phyloP scores from a whole-genome alignment of 106 monocot species.

The Acorus gramineus region DNA sequence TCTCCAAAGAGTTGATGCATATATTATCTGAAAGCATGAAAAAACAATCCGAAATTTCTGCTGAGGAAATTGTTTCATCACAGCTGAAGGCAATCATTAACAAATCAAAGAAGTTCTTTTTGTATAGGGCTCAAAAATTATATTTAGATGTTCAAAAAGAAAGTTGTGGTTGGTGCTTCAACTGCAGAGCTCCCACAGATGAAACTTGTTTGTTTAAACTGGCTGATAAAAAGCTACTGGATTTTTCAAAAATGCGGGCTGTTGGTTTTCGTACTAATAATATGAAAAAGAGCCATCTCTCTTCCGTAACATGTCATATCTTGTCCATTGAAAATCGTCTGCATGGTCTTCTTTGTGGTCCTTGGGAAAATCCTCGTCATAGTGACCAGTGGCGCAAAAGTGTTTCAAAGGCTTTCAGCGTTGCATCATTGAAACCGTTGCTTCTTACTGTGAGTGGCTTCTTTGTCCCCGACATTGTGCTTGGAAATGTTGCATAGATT shows the following conservation, averaged over 20 bases:
- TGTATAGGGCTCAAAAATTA: constrained; percentile 35
- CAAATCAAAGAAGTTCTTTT: constrained; percentile 22
- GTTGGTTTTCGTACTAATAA: constrained; percentile 30
- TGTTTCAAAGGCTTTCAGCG: constrained; percentile 59
- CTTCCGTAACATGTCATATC: constrained; percentile 35
- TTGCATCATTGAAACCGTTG: constrained; percentile 37
- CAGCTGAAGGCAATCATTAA: constrained; percentile 57
- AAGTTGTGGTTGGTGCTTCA: constrained; percentile 90
- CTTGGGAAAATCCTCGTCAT: constrained; percentile 71
- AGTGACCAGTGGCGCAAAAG: constrained; percentile 51
- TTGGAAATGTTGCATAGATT: background rate
- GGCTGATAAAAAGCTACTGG: constrained; percentile 28
- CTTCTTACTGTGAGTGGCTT: constrained; percentile 64
- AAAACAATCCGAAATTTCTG: constrained; percentile 23
- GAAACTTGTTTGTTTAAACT: constrained; percentile 54
- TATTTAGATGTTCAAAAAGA: constrained; percentile 43
- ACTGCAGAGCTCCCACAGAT: constrained; percentile 41
- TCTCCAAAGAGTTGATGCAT: constrained; percentile 48
- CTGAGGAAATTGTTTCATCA: constrained; percentile 34
- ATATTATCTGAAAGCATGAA: constrained; percentile 27
- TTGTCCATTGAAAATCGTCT: constrained; percentile 63
- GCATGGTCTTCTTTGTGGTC: constrained; percentile 64
- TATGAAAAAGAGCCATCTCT: constrained; percentile 47
- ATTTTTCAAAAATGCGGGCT: constrained; percentile 15
- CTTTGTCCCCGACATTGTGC: too few species aligned